Evolutionary conservation across 768 basidiomycete genomes (phyloP).

Genomic region (Amylocystis lapponica): DNA sequence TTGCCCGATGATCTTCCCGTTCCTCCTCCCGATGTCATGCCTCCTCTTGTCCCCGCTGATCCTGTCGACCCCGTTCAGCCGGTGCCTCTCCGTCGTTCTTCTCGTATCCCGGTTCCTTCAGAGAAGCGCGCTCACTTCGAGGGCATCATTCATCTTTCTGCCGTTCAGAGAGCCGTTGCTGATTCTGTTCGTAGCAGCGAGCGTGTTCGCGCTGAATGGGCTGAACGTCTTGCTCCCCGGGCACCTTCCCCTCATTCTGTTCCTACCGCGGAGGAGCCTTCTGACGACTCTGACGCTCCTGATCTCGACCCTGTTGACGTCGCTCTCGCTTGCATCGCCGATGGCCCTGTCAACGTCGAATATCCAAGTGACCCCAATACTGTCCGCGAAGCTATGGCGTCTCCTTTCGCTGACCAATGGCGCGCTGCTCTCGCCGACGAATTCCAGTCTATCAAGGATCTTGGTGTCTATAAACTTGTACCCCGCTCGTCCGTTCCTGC

Average conservation of each 20-base stretch:
- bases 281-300: conserved; percentile 5
- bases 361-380: conserved; percentile 16
- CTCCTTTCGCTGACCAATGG: conserved; percentile 17
- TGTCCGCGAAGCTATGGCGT: conserved; percentile 15
- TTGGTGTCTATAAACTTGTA: conserved; percentile 18
- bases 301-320: neutral
- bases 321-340: conserved; percentile 11
- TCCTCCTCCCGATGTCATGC: too few relatives aligned
- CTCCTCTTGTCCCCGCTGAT: neutral
- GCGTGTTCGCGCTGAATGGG: too few relatives aligned
- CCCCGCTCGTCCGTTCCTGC: conserved; percentile 14
- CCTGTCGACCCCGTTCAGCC: neutral
- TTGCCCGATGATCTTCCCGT: neutral
- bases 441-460: conserved; percentile 8
- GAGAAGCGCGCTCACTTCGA: conserved; percentile 5
- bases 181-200: neutral
- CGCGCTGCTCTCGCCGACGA: conserved; percentile 18
- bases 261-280: conserved; percentile 5
- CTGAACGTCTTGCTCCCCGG: too few relatives aligned
- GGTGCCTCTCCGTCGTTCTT: neutral
- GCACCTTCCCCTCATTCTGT: neutral
- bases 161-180: conserved; percentile 1
- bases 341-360: conserved; percentile 10
- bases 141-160: conserved; percentile 1
- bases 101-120: conserved; percentile 5